Conservation (phyloP, 371 early-diverging fungal genomes). For the Saksenaea oblongispora region DNA sequence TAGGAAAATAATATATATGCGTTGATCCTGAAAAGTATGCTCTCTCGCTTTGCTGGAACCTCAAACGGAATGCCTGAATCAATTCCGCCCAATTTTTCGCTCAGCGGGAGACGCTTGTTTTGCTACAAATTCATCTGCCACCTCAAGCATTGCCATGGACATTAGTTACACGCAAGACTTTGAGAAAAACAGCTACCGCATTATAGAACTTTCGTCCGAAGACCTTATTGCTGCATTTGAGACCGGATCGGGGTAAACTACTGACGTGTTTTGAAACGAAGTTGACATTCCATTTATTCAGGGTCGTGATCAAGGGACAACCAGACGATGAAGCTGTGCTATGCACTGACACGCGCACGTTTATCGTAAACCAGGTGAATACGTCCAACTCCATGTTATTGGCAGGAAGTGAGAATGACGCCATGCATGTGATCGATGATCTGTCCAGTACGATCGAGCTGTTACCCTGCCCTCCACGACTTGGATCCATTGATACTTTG, state of each 20-base stretch:
- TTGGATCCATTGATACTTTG: conserved; percentile 37
- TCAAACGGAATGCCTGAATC: too few relatives aligned
- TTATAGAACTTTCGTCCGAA: background rate
- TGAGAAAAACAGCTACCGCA: background rate
- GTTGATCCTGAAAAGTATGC: too few relatives aligned
- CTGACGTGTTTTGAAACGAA: background rate
- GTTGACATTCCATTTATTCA: background rate
- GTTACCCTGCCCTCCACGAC: conserved; percentile 39
- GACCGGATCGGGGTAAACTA: background rate
- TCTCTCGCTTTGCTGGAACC: too few relatives aligned
- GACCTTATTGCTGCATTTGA: background rate
- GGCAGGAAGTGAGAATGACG: conserved; percentile 5
- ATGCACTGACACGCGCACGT: conserved; percentile 54
- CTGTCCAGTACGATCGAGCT: conserved; percentile 47
- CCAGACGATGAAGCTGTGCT: conserved; percentile 60
- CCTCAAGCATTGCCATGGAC: background rate
- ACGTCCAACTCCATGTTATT: conserved; percentile 59
- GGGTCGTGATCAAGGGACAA: conserved; percentile 46
- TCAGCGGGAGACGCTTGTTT: too few relatives aligned
- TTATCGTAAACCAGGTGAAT: conserved; percentile 47
- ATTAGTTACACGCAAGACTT: background rate
- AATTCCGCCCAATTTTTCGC: too few relatives aligned
- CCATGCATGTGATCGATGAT: conserved; percentile 30
- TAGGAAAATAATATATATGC: too few relatives aligned
- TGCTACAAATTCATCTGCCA: too few relatives aligned